These are phyloP conservation scores for Nigrospora oryzae DNA, from an alignment of 2,329 filamentous ascomycete genomes.

Conservation along the genomic window DNA sequence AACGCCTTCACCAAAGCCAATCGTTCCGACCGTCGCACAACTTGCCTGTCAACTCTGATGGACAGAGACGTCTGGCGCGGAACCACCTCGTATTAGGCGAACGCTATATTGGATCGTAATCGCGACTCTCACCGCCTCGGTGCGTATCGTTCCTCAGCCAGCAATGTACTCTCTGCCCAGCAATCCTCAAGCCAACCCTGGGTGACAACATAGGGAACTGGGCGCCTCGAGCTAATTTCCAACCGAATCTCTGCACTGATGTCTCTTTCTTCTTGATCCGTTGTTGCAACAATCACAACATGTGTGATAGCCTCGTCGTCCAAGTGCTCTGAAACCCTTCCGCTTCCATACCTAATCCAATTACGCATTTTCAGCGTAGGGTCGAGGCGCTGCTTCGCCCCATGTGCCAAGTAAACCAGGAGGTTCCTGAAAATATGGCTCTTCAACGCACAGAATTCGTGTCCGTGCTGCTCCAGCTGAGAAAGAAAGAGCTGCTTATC, in stretches of 20 bases:
- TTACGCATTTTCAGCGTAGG: conserved; percentile 39
- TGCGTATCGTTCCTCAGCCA: conserved; percentile 67
- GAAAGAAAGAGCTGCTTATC: conserved; percentile 37
- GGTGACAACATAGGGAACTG: conserved; percentile 61
- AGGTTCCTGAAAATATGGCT: conserved; percentile 44
- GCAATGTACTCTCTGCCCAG: conserved; percentile 67
- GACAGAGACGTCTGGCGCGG: no score
- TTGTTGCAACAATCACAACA: conserved; percentile 49
- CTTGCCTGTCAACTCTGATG: no score
- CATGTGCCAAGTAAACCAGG: conserved; percentile 29
- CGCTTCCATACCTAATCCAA: conserved; percentile 62
- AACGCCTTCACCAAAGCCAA: no score
- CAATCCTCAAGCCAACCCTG: conserved; percentile 69
- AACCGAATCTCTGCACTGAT: conserved; percentile 35
- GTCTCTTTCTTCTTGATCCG: conserved; percentile 28
- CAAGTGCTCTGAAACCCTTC: conserved; percentile 41
- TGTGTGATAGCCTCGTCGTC: conserved; percentile 59
- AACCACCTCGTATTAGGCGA: no score
- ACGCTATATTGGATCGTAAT: not conserved
- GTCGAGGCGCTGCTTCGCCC: conserved; percentile 19
- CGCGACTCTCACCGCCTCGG: conserved; percentile 7
- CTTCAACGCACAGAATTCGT: conserved; percentile 40
- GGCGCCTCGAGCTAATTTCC: conserved; percentile 32
- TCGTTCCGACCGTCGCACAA: no score
- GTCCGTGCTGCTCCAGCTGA: conserved; percentile 47